Evolutionary conservation across 148 eudicot genomes (phyloP), one percentile per base, ranked within the genome.

Genomic region (Rhododendron simsii): DNA sequence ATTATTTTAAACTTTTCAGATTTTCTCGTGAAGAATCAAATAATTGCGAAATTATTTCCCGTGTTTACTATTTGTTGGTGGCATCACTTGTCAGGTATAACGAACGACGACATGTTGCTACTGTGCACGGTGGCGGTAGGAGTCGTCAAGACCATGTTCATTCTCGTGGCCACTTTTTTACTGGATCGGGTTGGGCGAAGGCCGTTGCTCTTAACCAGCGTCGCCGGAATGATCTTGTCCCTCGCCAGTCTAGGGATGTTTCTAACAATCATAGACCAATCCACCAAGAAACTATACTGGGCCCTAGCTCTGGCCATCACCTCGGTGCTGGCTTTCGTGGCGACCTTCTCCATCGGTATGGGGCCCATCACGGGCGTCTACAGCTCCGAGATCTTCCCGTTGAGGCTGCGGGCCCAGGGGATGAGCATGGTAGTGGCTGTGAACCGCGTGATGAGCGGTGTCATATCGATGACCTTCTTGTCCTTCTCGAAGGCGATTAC

Each of bases 381-480:
- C 15, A 91, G 92, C n/a, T 86, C 88, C 39, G 55, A 84, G 0
- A 71, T 71, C 33, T 71, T 71, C 2, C 76, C 76, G 4, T 2
- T 71, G 90, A 91, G 86, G 81, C 71, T 92, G 2, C 82, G 93
- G 35, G 98, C 98, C 1, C 95, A 93, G 16, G 95, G 95, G 9
- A 87, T 89, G 1, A 88, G 93, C 26, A 80, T 91, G 21, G 94
- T 91, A 4, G 93, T 92, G 21, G 94, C 91, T 0, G 84, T 93
- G 53, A 94, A 94, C 30, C 84, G 94, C 28, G 55, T 93, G 1
- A 90, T 89, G 14, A 93, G 95, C 80, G 98, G 98, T 18, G 88
- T 88, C 0, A 78, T 93, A 3, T 87, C 92, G 2, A 90, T 92
- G 91, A 91, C 92, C 0, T 94, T 94, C 92, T 93, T 89, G 89